A percentile compares a stretch with the other conserved stretches of the same genome.
phyloP scores from a whole-genome alignment of 2,329 filamentous ascomycete genomes.

The Aspergillus persii region DNA sequence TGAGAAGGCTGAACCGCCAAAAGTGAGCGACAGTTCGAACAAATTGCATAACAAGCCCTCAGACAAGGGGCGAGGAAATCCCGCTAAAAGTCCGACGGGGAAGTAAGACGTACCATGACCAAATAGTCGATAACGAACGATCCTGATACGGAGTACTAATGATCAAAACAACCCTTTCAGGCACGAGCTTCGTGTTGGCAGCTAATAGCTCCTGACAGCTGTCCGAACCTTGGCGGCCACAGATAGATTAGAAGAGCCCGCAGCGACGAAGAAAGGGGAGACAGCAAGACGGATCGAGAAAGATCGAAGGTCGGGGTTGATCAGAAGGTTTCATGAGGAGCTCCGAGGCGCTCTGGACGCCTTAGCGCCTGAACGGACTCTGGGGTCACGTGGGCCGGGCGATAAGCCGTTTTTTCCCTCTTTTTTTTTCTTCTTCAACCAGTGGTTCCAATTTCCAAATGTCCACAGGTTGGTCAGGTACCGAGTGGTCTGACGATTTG shows the following conservation, averaged over 20 bases:
- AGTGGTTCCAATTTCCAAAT: background rate
- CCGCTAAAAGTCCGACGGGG: constrained; percentile 11
- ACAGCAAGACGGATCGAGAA: background rate
- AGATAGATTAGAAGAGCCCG: background rate
- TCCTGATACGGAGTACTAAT: background rate
- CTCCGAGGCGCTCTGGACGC: constrained; percentile 17
- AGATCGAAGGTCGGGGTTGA: constrained; percentile 4
- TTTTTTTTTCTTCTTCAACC: background rate
- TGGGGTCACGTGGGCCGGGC: constrained; percentile 18
- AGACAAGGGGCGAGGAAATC: constrained; percentile 6
- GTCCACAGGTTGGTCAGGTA: too few relatives aligned
- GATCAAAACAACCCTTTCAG: background rate
- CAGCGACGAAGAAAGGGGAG: background rate
- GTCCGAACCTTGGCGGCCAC: constrained; percentile 3
- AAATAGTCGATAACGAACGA: background rate
- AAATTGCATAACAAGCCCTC: background rate
- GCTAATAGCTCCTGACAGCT: constrained; percentile 5
- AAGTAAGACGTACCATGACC: constrained; percentile 2
- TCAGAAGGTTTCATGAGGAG: constrained; percentile 17
- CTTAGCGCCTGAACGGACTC: constrained; percentile 13
- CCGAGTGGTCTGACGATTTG: too few relatives aligned
- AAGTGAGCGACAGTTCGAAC: background rate
- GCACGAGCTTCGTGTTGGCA: background rate
- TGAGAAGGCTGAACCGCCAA: background rate
- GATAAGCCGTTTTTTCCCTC: constrained; percentile 11